Percentiles rank a stretch among this genome's conserved stretches.
Conservation (phyloP, 169 alveolate genomes). For the Cryptosporidium canis region DNA sequence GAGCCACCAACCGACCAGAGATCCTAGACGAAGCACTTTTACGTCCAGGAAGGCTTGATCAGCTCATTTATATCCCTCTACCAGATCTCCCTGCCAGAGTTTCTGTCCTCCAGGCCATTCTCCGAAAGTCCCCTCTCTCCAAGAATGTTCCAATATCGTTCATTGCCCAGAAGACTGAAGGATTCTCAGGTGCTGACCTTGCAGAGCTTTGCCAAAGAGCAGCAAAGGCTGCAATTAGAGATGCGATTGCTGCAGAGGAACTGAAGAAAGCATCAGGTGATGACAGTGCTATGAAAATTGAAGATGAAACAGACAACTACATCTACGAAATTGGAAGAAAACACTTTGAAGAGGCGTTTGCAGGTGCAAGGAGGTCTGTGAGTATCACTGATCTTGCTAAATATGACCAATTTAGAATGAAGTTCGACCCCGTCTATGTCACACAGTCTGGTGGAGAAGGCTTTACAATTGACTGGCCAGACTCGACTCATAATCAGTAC, state of each 20-base stretch:
- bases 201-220: conserved; percentile 99
- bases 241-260: conserved; percentile 91
- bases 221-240: conserved; percentile 99
- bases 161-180: conserved; percentile 98
- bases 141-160: conserved; percentile 96
- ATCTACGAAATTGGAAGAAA: conserved; percentile 95
- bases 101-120: conserved; percentile 93
- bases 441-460: conserved; percentile 90
- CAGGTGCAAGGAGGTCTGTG: conserved; percentile 97
- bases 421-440: conserved; percentile 98
- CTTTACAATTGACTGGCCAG: conserved; percentile 93
- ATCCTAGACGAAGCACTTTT: conserved; percentile 98
- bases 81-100: conserved; percentile 98
- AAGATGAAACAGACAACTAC: conserved; percentile 86
- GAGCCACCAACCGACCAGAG: conserved; percentile 99
- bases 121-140: conserved; percentile 98
- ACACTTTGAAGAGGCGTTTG: conserved; percentile 98
- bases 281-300: conserved; percentile 77
- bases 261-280: conserved; percentile 74
- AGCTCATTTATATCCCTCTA: conserved; percentile 98
- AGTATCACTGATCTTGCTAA: conserved; percentile 90
- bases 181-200: conserved; percentile 99
- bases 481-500: conserved; percentile 73
- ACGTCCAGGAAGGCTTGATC: conserved; percentile 99
- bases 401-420: conserved; percentile 96